These are phyloP conservation scores for Mycena vulgaris DNA, from an alignment of 768 basidiomycete species.

Conservation along the genomic window DNA sequence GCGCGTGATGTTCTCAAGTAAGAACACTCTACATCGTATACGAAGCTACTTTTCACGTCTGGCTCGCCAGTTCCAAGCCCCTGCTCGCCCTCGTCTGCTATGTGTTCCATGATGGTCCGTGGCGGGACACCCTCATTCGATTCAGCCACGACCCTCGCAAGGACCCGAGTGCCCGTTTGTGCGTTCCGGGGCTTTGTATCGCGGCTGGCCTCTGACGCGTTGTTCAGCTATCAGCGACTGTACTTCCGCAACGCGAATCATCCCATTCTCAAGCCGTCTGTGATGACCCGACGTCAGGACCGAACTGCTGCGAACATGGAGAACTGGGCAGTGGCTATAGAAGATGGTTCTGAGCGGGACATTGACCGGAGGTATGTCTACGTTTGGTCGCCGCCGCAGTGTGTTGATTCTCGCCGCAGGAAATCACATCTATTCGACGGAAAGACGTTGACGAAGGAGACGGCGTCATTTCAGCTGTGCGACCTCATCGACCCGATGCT, in stretches of 20 bases:
- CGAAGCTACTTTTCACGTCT: constrained; percentile 7
- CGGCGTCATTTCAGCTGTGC: constrained; percentile 94
- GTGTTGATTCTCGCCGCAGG: constrained; percentile 48
- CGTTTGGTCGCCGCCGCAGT: constrained; percentile 13
- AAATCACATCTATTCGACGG: constrained; percentile 94
- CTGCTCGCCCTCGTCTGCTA: constrained; percentile 88
- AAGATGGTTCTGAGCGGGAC: constrained; percentile 50
- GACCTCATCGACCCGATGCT: constrained; percentile 93
- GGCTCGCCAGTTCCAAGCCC: constrained; percentile 76
- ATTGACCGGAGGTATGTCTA: constrained; percentile 60
- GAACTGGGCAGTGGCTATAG: constrained; percentile 56
- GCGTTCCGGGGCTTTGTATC: constrained; percentile 46
- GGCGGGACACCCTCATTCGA: constrained; percentile 89
- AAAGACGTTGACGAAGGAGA: constrained; percentile 81
- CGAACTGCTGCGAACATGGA: constrained; percentile 60
- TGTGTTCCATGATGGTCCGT: constrained; percentile 94
- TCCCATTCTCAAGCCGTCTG: constrained; percentile 82
- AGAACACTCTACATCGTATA: constrained; percentile 37
- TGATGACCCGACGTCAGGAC: constrained; percentile 78
- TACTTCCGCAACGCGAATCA: constrained; percentile 93
- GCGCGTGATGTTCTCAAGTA: constrained; percentile 85
- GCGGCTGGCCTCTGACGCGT: constrained; percentile 7
- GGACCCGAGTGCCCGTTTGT: constrained; percentile 84
- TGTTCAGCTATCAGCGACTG: constrained; percentile 87
- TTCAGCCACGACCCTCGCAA: constrained; percentile 93